Evolutionary conservation across 768 basidiomycete species (phyloP).

Genomic region (Dacryopinax primogenitus): DNA sequence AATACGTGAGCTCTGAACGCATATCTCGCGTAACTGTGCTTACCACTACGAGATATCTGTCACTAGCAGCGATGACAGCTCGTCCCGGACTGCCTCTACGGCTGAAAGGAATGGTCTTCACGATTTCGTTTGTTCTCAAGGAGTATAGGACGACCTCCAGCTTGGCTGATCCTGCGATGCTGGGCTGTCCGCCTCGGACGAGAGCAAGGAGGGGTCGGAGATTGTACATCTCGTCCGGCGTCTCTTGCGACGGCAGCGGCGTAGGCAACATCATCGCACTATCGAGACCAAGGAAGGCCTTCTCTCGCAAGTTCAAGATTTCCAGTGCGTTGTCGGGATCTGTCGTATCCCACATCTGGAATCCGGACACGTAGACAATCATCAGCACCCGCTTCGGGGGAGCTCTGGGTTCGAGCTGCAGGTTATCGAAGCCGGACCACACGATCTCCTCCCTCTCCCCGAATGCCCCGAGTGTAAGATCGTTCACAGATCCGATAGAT

Average conservation of each 20-base stretch:
- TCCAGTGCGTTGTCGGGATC: constrained; percentile 1
- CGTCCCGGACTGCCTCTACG: background rate
- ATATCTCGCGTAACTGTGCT: background rate
- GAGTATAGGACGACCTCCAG: background rate
- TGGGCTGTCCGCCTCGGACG: background rate
- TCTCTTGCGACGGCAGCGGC: background rate
- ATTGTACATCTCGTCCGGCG: background rate
- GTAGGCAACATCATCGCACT: background rate
- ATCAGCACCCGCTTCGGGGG: background rate
- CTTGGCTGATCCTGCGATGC: background rate
- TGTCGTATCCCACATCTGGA: background rate
- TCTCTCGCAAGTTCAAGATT: background rate
- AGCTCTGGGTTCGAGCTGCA: background rate
- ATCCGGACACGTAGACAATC: background rate
- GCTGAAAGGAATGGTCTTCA: background rate
- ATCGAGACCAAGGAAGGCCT: background rate
- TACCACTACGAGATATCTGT: constrained; percentile 1
- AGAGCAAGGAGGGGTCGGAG: background rate
- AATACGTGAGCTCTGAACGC: background rate
- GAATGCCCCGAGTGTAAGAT: background rate
- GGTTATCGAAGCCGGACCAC: background rate
- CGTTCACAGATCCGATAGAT: background rate
- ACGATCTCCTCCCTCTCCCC: background rate
- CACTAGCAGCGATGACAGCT: background rate
- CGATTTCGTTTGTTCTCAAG: background rate